Percentiles rank a stretch among this genome's conserved stretches.
phyloP scores from a whole-genome alignment of 805 yeast species.

The Kodamaea lidongshanica region DNA sequence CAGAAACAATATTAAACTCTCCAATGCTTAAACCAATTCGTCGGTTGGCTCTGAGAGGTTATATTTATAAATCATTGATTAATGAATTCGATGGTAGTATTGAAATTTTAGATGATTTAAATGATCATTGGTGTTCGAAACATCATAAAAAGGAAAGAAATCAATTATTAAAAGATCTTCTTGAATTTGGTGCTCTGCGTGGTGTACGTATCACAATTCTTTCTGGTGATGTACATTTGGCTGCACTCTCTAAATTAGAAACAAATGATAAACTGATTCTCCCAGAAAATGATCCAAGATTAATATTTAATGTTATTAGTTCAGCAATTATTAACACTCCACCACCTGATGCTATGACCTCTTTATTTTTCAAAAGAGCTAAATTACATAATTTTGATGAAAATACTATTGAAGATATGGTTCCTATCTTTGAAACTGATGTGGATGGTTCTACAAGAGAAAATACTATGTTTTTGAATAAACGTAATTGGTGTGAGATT shows the following conservation, averaged over 20 bases:
- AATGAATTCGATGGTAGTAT: conserved; percentile 91
- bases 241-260: conserved; percentile 74
- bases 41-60: conserved; percentile 51
- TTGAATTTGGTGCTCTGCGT: conserved; percentile 56
- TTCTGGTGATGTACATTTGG: conserved; percentile 90
- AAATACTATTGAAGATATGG: conserved; percentile 70
- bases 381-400: conserved; percentile 60
- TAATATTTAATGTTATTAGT: conserved; percentile 76
- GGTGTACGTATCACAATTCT: conserved; percentile 77
- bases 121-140: conserved; percentile 94
- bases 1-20: conserved; percentile 69
- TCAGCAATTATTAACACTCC: conserved; percentile 92
- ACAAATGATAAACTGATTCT: conserved; percentile 32
- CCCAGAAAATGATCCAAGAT: conserved; percentile 67
- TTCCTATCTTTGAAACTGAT: conserved; percentile 62
- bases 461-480: conserved; percentile 54
- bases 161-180: conserved; percentile 51
- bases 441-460: conserved; percentile 45
- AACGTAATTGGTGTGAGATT: conserved; percentile 68
- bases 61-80: conserved; percentile 62
- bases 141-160: conserved; percentile 86
- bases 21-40: conserved; percentile 55
- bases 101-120: conserved; percentile 85
- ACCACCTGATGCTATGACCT: conserved; percentile 85
- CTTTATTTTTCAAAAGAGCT: conserved; percentile 60